Evolutionary conservation across 169 alveolate genomes (phyloP), one percentile per base, ranked within the genome.

Genomic region (Plasmodium adleri): DNA sequence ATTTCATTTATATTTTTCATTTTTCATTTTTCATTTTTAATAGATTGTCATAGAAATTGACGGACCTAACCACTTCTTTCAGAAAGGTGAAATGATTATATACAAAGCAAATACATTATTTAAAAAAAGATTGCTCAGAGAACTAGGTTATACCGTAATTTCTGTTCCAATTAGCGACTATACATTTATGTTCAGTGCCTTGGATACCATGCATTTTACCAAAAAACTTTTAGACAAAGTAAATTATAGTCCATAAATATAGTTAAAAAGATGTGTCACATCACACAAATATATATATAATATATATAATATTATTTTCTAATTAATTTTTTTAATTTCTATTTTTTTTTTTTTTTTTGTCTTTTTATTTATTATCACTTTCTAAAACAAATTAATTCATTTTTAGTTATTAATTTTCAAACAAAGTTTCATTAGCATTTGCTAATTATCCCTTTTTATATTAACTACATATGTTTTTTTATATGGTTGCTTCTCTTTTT

Each of bases 11-110:
- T 28, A 28, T 28, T 28, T 15, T 24, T 24, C 24, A 20, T 60
- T 4, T 7, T 7, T 7, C 63, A 56, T 56, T n/a, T 56, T 56
- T 15, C 8, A 56, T 10, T 56, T n/a, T 9, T 28, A 13, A 17
- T 50, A 78, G 89, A 58, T 63, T 12, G 76, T 22, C 10, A 78
- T 78, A 12, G 89, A 78, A 78, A 78, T 78, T 1, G 89, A 78
- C 15, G 89, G 89, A 49, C 89, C 89, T 8, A 78, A 76, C 15
- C 89, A 78, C 45, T 78, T 78, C 24, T 56, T 78, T 20, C 89
- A 78, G 20, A 78, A 59, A 58, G 89, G 89, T 17, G 39, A 7
- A 64, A 39, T 28, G 22, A 78, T 78, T 50, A 26, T 78, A 15
- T 78, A 78, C 54, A 78, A 78, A 4, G 71, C 89, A 54, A 78